Evolutionary conservation across 805 yeast species (phyloP).

Genomic region (Soucietia sequanensis): DNA sequence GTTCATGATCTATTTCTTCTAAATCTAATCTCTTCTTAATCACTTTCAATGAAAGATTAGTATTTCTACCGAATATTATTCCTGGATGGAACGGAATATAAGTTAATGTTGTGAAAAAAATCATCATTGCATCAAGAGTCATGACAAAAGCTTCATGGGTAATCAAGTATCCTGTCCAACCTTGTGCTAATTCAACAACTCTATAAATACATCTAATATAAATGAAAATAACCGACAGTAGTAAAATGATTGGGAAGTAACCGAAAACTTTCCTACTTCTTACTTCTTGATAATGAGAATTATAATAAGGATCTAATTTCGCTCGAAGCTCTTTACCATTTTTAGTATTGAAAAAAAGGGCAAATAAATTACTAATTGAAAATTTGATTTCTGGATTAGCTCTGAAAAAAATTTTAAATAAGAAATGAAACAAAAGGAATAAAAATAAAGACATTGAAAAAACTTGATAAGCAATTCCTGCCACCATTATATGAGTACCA

Average conservation of each 20-base stretch:
- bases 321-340: constrained; percentile 16
- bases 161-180: constrained; percentile 69
- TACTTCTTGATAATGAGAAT: constrained; percentile 30
- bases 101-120: constrained; percentile 19
- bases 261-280: constrained; percentile 37
- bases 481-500: constrained; percentile 74
- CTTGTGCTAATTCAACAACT: constrained; percentile 67
- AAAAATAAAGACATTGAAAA: constrained; percentile 63
- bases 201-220: constrained; percentile 72
- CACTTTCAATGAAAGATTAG: constrained; percentile 8
- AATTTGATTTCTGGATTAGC: constrained; percentile 24
- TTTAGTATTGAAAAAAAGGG: constrained; percentile 20
- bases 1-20: too few relatives aligned
- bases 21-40: not conserved
- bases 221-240: constrained; percentile 51
- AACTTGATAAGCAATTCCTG: constrained; percentile 78
- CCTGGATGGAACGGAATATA: constrained; percentile 60
- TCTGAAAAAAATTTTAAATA: constrained; percentile 36
- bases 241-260: constrained; percentile 44
- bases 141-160: constrained; percentile 43
- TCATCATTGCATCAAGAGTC: constrained; percentile 30
- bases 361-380: constrained; percentile 15
- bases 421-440: constrained; percentile 47
- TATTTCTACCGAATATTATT: constrained; percentile 50
- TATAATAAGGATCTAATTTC: constrained; percentile 26